These are phyloP conservation scores for Stevia rebaudiana DNA, from an alignment of 140 eudicot genomes.

Conservation along the genomic window DNA sequence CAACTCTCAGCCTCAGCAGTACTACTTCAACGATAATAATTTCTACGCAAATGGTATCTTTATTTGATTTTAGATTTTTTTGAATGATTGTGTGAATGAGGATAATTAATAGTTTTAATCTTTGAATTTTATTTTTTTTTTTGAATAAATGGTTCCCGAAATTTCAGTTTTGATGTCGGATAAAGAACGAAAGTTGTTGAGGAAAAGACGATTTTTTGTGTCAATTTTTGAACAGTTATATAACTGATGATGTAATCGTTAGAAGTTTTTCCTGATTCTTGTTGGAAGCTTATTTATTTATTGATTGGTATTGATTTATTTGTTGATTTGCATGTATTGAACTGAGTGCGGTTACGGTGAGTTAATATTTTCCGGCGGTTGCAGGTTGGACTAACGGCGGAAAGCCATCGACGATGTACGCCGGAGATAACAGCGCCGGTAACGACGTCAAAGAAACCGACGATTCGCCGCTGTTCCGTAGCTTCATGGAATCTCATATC, in stretches of 20 bases:
- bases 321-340: slow-evolving; percentile 21
- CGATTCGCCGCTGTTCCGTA: slow-evolving; percentile 36
- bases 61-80: neutral
- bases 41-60: slow-evolving; percentile 62
- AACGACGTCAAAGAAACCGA: slow-evolving; percentile 23
- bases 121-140: neutral
- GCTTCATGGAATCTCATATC: slow-evolving; percentile 49
- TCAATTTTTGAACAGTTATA: slow-evolving; percentile 1
- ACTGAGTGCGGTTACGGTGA: neutral
- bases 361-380: neutral
- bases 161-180: slow-evolving; percentile 41
- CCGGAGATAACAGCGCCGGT: slow-evolving; percentile 29
- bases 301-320: neutral
- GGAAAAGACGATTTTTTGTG: slow-evolving; percentile 17
- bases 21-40: slow-evolving; percentile 58
- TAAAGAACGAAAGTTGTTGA: slow-evolving; percentile 29
- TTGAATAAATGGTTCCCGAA: neutral
- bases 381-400: slow-evolving; percentile 48
- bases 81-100: no score
- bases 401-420: slow-evolving; percentile 40
- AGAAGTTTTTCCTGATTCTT: neutral
- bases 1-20: slow-evolving; percentile 50
- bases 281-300: neutral
- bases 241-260: slow-evolving; percentile 24
- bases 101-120: no score